A percentile compares a stretch with the other conserved stretches of the same genome.
Evolutionary conservation across 2,329 filamentous ascomycete genomes (phyloP).

Genomic region (Aspergillus eucalypticola): DNA sequence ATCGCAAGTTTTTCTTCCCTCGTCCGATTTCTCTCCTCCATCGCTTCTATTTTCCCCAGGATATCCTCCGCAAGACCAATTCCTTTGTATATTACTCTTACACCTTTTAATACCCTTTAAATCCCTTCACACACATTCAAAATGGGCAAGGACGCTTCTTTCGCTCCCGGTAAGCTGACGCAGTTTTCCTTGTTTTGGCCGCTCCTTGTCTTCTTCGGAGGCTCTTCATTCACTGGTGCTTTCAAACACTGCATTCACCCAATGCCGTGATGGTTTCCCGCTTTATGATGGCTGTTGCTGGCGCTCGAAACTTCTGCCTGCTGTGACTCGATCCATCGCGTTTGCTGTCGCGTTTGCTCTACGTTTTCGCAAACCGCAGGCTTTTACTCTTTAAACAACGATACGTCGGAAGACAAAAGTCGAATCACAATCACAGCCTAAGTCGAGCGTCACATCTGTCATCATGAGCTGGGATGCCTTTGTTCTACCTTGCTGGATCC

Average conservation of each 20-base stretch:
- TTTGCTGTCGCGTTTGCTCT: not conserved
- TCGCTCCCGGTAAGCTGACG: slow-evolving; percentile 47
- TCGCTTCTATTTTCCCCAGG: slow-evolving; percentile 20
- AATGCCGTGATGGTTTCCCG: not conserved
- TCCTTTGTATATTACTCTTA: slow-evolving; percentile 26
- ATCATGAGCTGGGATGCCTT: slow-evolving; percentile 31
- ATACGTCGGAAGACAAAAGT: not conserved
- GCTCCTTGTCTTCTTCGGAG: slow-evolving; percentile 3
- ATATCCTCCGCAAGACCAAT: slow-evolving; percentile 28
- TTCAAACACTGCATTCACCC: not conserved
- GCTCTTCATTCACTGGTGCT: not conserved
- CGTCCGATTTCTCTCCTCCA: slow-evolving; percentile 16
- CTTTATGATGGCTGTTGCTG: not conserved
- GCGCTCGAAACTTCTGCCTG: not conserved
- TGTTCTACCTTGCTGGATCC: slow-evolving; percentile 24
- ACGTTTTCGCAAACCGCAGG: not conserved
- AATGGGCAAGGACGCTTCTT: slow-evolving; percentile 49
- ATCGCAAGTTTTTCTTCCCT: slow-evolving; percentile 35
- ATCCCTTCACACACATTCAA: slow-evolving; percentile 31
- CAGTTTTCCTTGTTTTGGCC: slow-evolving; percentile 5
- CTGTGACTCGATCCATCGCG: not conserved
- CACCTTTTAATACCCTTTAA: slow-evolving; percentile 27
- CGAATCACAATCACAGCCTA: too few species aligned
- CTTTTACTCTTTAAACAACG: not conserved
- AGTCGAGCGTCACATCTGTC: not conserved